phyloP scores from a whole-genome alignment of 768 basidiomycete species.

The Agaricus blazei region DNA sequence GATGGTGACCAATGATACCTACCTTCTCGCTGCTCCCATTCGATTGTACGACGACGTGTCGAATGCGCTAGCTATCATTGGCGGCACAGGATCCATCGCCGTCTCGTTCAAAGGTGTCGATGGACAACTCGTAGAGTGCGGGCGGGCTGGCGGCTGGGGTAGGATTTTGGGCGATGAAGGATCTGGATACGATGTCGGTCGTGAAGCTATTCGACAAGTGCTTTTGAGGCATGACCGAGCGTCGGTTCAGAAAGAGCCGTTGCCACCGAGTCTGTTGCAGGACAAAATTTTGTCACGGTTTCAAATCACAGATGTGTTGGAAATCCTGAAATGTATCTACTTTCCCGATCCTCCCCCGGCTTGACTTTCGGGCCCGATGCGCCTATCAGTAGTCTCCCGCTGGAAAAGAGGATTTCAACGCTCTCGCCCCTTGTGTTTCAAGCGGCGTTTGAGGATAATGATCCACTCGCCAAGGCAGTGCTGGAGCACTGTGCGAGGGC shows the following conservation, averaged over 20 bases:
- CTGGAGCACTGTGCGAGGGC: constrained; percentile 44
- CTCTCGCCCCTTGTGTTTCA: constrained; percentile 75
- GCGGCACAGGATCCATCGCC: constrained; percentile 77
- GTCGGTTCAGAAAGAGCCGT: constrained; percentile 29
- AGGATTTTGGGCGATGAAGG: constrained; percentile 86
- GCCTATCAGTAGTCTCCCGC: constrained; percentile 26
- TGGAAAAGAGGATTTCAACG: constrained; percentile 72
- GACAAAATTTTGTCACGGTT: constrained; percentile 50
- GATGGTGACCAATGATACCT: constrained; percentile 74
- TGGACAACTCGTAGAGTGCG: constrained; percentile 51
- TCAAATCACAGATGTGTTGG: constrained; percentile 50
- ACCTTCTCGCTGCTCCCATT: constrained; percentile 79
- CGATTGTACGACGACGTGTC: constrained; percentile 52
- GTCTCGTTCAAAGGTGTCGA: constrained; percentile 52
- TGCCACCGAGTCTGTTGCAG: constrained; percentile 34
- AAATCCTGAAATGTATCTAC: constrained; percentile 63
- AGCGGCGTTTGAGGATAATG: constrained; percentile 65
- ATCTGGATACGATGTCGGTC: constrained; percentile 74
- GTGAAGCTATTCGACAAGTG: constrained; percentile 69
- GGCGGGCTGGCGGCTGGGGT: constrained; percentile 75
- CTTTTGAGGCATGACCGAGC: constrained; percentile 49
- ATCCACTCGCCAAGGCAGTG: constrained; percentile 60
- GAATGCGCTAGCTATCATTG: constrained; percentile 68
- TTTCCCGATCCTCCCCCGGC: constrained; percentile 45
- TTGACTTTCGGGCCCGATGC: constrained; percentile 4